These are phyloP conservation scores for Hibiscus tridactylites DNA, from an alignment of 345 rosid genomes.

Conservation along the genomic window DNA sequence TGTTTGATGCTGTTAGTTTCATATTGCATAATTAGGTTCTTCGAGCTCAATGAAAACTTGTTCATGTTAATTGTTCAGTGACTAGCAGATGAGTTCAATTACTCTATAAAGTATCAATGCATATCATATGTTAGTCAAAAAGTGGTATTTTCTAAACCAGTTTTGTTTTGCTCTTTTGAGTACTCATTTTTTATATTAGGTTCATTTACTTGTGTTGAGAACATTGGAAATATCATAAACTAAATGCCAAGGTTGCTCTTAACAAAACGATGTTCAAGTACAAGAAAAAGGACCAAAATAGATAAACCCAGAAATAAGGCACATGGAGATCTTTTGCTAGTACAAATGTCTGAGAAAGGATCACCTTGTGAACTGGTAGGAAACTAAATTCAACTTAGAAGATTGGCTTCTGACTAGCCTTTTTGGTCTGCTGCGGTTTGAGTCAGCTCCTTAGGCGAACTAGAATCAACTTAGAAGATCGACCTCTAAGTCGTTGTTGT, in stretches of 20 bases:
- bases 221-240: neutral
- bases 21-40: neutral
- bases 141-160: neutral
- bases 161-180: neutral
- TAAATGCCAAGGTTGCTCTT: neutral
- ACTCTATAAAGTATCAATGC: neutral
- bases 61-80: neutral
- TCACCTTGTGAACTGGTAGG: neutral
- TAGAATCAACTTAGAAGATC: constrained; percentile 14
- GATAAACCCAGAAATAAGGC: neutral
- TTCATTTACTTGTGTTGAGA: neutral
- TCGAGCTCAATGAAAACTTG: neutral
- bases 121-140: neutral
- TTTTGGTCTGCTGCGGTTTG: neutral
- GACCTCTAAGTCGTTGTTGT: constrained; percentile 10
- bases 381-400: constrained; percentile 8
- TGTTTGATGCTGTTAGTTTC: neutral
- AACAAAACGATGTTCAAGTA: neutral
- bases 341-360: neutral
- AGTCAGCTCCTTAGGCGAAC: constrained; percentile 15
- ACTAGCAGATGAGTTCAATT: neutral
- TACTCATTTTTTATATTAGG: neutral
- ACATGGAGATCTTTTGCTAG: neutral
- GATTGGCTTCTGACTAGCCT: constrained; percentile 15
- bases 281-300: neutral